These are phyloP conservation scores for Coemansia aciculifera DNA, from an alignment of 192 early-diverging fungal genomes.

Conservation along the genomic window DNA sequence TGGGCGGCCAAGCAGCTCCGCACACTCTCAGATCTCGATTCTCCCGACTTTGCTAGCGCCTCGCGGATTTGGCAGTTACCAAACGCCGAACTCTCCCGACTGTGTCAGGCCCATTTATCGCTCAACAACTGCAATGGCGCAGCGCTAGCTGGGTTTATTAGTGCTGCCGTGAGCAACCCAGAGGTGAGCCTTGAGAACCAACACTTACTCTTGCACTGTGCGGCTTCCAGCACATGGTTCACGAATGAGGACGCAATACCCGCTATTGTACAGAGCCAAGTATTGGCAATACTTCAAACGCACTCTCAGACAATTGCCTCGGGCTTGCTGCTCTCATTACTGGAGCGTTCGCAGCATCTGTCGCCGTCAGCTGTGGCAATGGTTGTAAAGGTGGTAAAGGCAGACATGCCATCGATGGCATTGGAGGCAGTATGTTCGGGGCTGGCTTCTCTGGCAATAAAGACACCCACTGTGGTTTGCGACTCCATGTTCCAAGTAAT, in stretches of 20 bases:
- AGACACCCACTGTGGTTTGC: neutral
- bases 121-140: constrained; percentile 16
- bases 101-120: constrained; percentile 20
- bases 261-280: constrained; percentile 37
- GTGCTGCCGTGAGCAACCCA: constrained; percentile 17
- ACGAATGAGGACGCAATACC: constrained; percentile 29
- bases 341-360: constrained; percentile 16
- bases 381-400: constrained; percentile 31
- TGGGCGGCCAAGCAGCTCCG: constrained; percentile 27
- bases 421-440: constrained; percentile 19
- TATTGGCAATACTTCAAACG: constrained; percentile 14
- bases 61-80: constrained; percentile 34
- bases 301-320: constrained; percentile 17
- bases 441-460: constrained; percentile 2
- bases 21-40: constrained; percentile 17
- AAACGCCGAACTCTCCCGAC: constrained; percentile 9
- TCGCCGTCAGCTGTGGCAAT: constrained; percentile 15
- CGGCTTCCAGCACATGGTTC: constrained; percentile 14
- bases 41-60: constrained; percentile 14
- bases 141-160: constrained; percentile 24
- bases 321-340: constrained; percentile 27
- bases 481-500: constrained; percentile 24
- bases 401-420: constrained; percentile 14
- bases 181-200: constrained; percentile 40
- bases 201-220: constrained; percentile 20